Evolutionary conservation across 139 green algal species (phyloP).

Genomic region (Coelastrella sp.): DNA sequence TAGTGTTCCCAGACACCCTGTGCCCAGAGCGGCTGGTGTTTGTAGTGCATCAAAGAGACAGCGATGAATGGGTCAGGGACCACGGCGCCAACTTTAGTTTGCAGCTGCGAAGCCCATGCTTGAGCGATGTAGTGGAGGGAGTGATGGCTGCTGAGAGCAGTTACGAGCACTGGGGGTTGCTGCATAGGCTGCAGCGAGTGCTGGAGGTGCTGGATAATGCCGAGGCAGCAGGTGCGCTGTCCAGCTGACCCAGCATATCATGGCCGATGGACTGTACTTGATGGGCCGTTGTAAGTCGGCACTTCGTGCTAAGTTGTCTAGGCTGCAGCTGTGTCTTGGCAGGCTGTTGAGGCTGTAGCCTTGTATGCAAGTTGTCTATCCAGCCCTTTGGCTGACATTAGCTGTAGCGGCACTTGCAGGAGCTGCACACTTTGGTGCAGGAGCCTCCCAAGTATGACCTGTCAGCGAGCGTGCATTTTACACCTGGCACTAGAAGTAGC

Average conservation of each 20-base stretch:
- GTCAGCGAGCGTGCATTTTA: too few relatives aligned
- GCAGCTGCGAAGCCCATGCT: slow-evolving; percentile 40
- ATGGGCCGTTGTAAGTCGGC: too few relatives aligned
- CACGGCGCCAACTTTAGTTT: slow-evolving; percentile 51
- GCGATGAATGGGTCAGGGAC: slow-evolving; percentile 74
- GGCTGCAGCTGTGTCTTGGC: too few relatives aligned
- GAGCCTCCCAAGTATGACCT: too few relatives aligned
- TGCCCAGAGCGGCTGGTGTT: slow-evolving; percentile 75
- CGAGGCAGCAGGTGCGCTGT: slow-evolving; percentile 65
- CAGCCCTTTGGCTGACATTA: too few relatives aligned
- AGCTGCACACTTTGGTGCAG: too few relatives aligned
- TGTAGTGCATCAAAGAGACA: slow-evolving; percentile 70
- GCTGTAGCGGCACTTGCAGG: too few relatives aligned
- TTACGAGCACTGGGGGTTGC: slow-evolving; percentile 79
- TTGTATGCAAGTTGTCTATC: too few relatives aligned
- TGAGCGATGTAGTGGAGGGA: slow-evolving; percentile 46
- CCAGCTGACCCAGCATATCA: too few relatives aligned
- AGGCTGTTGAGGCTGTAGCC: too few relatives aligned
- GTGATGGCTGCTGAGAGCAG: slow-evolving; percentile 70
- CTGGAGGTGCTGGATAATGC: slow-evolving; percentile 78
- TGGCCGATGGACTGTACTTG: too few relatives aligned
- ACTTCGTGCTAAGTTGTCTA: too few relatives aligned
- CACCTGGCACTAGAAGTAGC: not conserved
- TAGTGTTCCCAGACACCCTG: slow-evolving; percentile 63
- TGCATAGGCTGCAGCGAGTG: slow-evolving; percentile 79